Evolutionary conservation across 345 rosid species (phyloP), one percentile per base, ranked within the genome.

Genomic region (Populus nigra): DNA sequence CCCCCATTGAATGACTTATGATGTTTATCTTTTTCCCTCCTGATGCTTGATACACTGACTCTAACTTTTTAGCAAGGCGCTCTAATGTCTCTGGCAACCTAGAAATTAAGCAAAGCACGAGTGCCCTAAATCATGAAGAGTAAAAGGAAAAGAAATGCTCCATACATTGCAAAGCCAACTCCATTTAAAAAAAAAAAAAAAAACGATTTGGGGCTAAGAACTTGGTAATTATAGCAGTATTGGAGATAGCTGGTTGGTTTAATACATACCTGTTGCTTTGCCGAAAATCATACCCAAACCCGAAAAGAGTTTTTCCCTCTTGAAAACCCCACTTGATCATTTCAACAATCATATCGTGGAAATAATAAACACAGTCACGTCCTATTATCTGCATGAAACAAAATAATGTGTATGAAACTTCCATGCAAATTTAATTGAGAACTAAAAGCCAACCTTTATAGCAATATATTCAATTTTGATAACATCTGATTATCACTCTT

Each of bases 1-100:
- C 99, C 13, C 99, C 99, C 99, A 95, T 95, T 17, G 99, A 95
- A 85, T 95, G 99, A 85, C 91, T 91, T 31, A 93, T 91, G 49
- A 95, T 65, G 79, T 85, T 95, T 77, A 95, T 92, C 90, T 92
- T 95, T 86, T 90, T 95, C 81, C 88, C 96, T 70, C 98, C 99
- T 10, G 97, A 90, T 33, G 92, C 97, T 69, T 85, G 83, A 82
- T 91, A 92, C 25, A 92, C 87, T 0, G 86, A 65, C 83, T 96
- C 92, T 82, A 96, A 79, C 78, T 88, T 92, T 29, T 77, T 85
- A 53, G 99, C 93, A 78, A 96, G 84, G 13, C 57, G 47, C 67
- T 91, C 92, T 89, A 96, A 12, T 5, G 94, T 88, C 71, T 91
- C 99, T 53, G 86, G 86, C 78, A 93, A 86, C 80, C 99, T 95